Percentiles rank a stretch among this genome's conserved stretches.
Conservation (phyloP, 148 eudicot genomes). For the Tetragonia tetragonoides region DNA sequence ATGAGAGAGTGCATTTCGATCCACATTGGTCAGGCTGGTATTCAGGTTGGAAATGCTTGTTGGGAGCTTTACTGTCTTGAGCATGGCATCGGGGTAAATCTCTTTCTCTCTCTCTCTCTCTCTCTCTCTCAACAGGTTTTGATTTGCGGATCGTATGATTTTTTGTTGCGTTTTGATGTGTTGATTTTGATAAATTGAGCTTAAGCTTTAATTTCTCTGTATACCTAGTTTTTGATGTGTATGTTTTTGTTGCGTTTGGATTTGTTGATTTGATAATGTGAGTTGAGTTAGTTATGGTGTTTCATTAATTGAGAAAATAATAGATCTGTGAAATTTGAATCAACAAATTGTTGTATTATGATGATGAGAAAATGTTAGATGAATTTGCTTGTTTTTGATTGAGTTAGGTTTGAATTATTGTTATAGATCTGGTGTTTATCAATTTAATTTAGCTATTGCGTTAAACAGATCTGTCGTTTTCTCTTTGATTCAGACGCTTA, state of each 20-base stretch:
- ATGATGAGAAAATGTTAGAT: no score
- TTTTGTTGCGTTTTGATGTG: background rate
- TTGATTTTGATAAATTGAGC: background rate
- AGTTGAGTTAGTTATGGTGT: background rate
- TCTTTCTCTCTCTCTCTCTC: background rate
- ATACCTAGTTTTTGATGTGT: background rate
- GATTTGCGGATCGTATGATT: background rate
- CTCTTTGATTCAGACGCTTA: no score
- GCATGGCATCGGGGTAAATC: slow-evolving; percentile 28
- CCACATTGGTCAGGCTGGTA: slow-evolving; percentile 28
- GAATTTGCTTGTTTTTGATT: background rate
- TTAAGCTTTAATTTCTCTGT: no score
- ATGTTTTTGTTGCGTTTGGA: background rate
- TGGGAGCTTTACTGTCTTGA: slow-evolving; percentile 7
- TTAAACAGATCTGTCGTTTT: no score
- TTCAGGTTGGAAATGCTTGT: slow-evolving; percentile 25
- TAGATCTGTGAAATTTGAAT: background rate
- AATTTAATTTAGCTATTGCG: no score
- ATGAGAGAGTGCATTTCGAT: slow-evolving; percentile 33
- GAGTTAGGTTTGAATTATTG: no score
- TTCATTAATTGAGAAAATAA: no score
- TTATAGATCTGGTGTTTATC: no score
- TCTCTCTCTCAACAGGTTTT: background rate
- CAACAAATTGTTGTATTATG: background rate
- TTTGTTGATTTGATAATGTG: no score